Base-by-base conservation (phyloP, 176 grass and related monocot species). In the Metroxylon sagu region DNA sequence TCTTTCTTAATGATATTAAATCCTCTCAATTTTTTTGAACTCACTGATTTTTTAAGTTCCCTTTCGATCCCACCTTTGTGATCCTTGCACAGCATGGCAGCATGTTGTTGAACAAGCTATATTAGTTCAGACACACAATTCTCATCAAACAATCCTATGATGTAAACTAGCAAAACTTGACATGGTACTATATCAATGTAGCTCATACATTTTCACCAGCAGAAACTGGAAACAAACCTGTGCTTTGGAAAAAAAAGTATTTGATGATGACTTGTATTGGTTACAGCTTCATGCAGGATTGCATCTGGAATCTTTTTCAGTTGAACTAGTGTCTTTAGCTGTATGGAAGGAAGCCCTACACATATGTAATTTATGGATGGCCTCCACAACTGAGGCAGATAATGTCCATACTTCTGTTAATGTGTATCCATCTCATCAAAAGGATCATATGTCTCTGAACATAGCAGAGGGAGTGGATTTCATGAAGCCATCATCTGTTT, bases 281-380 rank as follows among this genome's bases (percentile, higher is more conserved):
- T 29, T 72, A 69, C 63, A 89, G 82, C 66, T 65, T 76, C 49
- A 26, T 62, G 78, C 74, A 72, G 78, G 68, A 48, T 61, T 79
- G 27, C 64, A 78, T 61, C 59, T 89, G 71, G 86, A 85, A 57
- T 69, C 82, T 53, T 68, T 89, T 26, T 89, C 82, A 69, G 10
- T 89, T 62, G 82, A 89, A 66, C 82, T 89, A 49, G 35, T 85
- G 63, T 73, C 65, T 66, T 81, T 85, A 58, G 64, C 86, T 57
- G 67, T 79, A 60, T 85, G 86, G 86, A 89, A 77, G 59, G 78
- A 82, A 60, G 68, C 52, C 26, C 71, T 89, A 76, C 60, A 72
- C 65, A 64, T 70, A 18, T 82, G 71, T 72, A 75, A 58, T 54
- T 61, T 69, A 66, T 81, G 74, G 54, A 69, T 61, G 71, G 71